Conservation (phyloP, 805 yeast species). For the Monosporozyma solicola region DNA sequence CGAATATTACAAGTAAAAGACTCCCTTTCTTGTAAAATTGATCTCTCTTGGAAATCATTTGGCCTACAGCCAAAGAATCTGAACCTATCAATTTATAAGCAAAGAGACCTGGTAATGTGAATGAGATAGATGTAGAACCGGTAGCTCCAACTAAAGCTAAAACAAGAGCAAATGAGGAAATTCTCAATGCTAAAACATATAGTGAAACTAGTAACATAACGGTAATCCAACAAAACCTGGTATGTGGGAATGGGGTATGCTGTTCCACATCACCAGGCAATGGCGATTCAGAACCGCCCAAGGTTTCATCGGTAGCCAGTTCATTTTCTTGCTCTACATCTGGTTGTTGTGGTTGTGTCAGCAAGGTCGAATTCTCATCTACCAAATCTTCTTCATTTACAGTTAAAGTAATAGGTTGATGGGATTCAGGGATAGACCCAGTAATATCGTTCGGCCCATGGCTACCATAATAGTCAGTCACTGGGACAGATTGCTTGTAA, state of each 20-base stretch:
- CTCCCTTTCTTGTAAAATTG: slow-evolving; percentile 37
- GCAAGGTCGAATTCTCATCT: slow-evolving; percentile 1
- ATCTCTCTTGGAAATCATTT: slow-evolving; percentile 23
- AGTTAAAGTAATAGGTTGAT: slow-evolving; percentile 10
- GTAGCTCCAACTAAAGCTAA: slow-evolving; percentile 87
- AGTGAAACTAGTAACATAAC: slow-evolving; percentile 38
- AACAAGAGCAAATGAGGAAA: slow-evolving; percentile 69
- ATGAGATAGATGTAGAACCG: slow-evolving; percentile 86
- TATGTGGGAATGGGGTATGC: slow-evolving; percentile 15
- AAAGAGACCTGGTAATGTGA: slow-evolving; percentile 81
- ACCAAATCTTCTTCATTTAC: slow-evolving; percentile 10
- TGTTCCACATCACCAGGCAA: slow-evolving; percentile 9
- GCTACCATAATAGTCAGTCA: neutral
- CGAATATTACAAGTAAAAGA: slow-evolving; percentile 54
- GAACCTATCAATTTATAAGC: slow-evolving; percentile 60
- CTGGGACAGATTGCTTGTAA: neutral
- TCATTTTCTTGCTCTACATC: slow-evolving; percentile 6
- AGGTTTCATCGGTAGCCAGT: slow-evolving; percentile 3
- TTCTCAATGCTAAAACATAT: slow-evolving; percentile 55
- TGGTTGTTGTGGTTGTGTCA: neutral
- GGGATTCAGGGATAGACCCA: neutral
- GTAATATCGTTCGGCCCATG: neutral
- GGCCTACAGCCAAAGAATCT: slow-evolving; percentile 22
- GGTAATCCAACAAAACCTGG: slow-evolving; percentile 34
- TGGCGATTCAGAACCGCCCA: slow-evolving; percentile 2